Evolutionary conservation across 768 basidiomycete genomes (phyloP), one percentile per base, ranked within the genome.

Genomic region (Imleria badia): DNA sequence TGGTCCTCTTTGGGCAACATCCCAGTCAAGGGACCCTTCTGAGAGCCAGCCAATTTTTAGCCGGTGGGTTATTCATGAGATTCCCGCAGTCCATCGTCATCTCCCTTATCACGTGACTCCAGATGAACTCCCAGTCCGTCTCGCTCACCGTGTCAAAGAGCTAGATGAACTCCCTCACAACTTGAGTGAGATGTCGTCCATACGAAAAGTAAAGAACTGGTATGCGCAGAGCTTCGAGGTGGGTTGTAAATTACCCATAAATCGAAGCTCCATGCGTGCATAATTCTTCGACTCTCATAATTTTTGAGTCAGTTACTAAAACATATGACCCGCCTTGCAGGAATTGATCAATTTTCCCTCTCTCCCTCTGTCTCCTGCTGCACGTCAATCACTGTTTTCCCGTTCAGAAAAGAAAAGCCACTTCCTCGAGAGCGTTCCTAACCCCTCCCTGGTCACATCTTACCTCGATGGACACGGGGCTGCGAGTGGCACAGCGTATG

Each of bases 171-270:
- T 99, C 5, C 97, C 97, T 0, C 91, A 98, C 73, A 89, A 91
- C 51, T 79, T 99, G 47, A 87, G 86, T 63, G 82, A 82, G 43
- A 97, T 97, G 96, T 85, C 88, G 0, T 90, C 89, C 36, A 98
- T 99, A 60, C 83, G 85, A 54, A 94, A 91, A 68, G 91, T 99
- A 55, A 95, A 94, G 76, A 88, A 96, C 65, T 99, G 97, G 97
- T 99, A 99, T 71, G 96, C 96, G 1, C 93, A 98, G 76, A 93
- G 91, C 15, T 98, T 99, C 71, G 91, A 98, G 82, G 96, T 95
- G 49, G 48, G 85, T 60, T 31, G 30, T 39, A 17, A n/a, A 19
- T 19, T 30, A 5, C 11, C 1, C 35, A 45, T 30, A 6, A 10
- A 23, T 14, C n/a, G n/a, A n/a, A n/a, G n/a, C 17, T 33, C 15